Base-by-base conservation (phyloP, 1,284 basidiomycete genomes). In the Phylloporus sp. region DNA sequence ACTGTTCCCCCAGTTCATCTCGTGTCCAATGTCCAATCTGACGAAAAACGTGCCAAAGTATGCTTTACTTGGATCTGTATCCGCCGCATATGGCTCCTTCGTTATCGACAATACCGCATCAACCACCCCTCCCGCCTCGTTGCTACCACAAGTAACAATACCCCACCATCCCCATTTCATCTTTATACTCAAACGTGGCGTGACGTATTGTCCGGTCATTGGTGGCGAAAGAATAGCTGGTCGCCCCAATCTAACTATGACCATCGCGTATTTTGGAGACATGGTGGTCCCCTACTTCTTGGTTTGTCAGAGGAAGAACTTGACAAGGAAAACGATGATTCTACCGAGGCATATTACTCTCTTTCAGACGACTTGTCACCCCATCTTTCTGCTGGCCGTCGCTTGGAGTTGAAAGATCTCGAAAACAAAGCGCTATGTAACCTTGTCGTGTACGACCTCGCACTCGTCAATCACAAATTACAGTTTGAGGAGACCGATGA, bases 1-100 rank as follows among this genome's bases (percentile, higher is more conserved):
- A 12, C 53, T 0, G n/a, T 63, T 8, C 66, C 66, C 1, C 66
- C 66, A 0, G 25, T 68, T 5, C 66, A 68, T 12, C 8, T 59
- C 5, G 0, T 63, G 6, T 68, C 66, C 6, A 68, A 68, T 11
- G 12, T 68, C 0, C 60, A 59, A 8, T 68, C 66, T 1, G 59
- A 68, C 4, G 53, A 68, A 4, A 68, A 67, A 17, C 47, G 29
- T 0, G 29, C 59, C 27, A 68, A 45, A 2, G 65, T 68, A 0
- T 68, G 23, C 19, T 68, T 67, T 10, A 62, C 45, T 0, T 68
- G 66, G 66, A 2, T 62, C 32, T 67, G 66, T 23, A 67, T 67
- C 0, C 53, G 45, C 6, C 35, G 59, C 4, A 61, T 67, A 23
- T 67, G 66, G 65, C 11, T 67, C 1, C 5, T 41, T 41, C 15